Percentiles rank a stretch among this genome's conserved stretches.
phyloP scores from a whole-genome alignment of 2,329 filamentous ascomycete species.

The Chrysoporthe cubensis region DNA sequence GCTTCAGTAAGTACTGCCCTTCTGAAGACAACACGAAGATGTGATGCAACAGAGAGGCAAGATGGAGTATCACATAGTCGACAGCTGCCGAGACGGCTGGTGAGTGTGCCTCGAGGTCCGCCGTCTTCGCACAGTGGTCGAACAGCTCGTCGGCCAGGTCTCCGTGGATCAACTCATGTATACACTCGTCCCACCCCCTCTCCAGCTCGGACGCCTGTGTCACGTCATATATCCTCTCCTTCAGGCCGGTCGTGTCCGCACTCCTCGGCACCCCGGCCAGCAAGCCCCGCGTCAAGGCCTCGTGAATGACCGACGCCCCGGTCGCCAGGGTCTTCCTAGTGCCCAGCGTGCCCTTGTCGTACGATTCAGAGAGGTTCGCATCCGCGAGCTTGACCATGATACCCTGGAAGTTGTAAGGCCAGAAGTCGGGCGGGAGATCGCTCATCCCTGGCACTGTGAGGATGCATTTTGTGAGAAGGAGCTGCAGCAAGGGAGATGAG shows the following conservation, averaged over 20 bases:
- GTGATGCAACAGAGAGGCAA: constrained; percentile 76
- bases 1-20: constrained; percentile 72
- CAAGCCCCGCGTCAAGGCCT: constrained; percentile 68
- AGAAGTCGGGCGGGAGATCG: constrained; percentile 67
- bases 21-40: constrained; percentile 74
- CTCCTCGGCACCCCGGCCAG: constrained; percentile 60
- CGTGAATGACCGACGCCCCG: constrained; percentile 69
- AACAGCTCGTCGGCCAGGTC: constrained; percentile 68
- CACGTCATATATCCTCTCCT: constrained; percentile 55
- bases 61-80: constrained; percentile 69
- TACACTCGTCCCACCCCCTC: constrained; percentile 67
- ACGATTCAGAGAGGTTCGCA: constrained; percentile 77
- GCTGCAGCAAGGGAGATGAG: constrained; percentile 69
- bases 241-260: constrained; percentile 31
- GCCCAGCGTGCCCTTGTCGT: constrained; percentile 77
- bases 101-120: constrained; percentile 67
- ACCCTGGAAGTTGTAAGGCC: constrained; percentile 63
- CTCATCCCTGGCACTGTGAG: constrained; percentile 69
- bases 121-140: constrained; percentile 60
- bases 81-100: constrained; percentile 65
- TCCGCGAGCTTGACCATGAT: constrained; percentile 65
- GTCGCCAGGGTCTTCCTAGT: constrained; percentile 76
- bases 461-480: constrained; percentile 66
- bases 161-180: constrained; percentile 70
- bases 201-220: constrained; percentile 63